These are phyloP conservation scores for Pleurotus ostreatus DNA, from an alignment of 768 basidiomycete genomes.

Conservation along the genomic window DNA sequence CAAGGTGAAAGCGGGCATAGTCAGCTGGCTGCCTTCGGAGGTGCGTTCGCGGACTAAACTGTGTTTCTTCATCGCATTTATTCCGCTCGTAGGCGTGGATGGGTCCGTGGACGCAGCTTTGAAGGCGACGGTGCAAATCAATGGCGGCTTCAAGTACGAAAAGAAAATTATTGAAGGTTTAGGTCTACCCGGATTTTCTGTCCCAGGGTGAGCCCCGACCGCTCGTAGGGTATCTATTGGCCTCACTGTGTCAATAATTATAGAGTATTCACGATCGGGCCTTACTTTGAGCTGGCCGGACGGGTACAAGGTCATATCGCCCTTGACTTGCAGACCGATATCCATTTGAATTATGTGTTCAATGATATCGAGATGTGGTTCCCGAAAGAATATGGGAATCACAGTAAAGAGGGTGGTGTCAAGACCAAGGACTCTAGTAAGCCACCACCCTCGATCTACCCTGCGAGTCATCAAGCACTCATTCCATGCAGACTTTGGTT, in stretches of 20 bases:
- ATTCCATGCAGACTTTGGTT: not conserved
- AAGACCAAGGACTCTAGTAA: not conserved
- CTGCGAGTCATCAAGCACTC: not conserved
- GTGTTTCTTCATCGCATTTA: not conserved
- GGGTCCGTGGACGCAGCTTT: not conserved
- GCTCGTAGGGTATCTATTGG: too few relatives aligned
- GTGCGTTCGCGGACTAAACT: not conserved
- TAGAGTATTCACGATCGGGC: too few relatives aligned
- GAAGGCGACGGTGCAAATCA: not conserved
- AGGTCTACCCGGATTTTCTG: too few relatives aligned
- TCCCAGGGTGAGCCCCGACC: too few relatives aligned
- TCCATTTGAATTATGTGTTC: not conserved
- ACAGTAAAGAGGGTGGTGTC: too few relatives aligned
- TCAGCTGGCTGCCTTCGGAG: constrained; percentile 20
- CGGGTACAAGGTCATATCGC: not conserved
- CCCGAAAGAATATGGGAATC: too few relatives aligned
- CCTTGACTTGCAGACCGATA: not conserved
- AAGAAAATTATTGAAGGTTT: not conserved
- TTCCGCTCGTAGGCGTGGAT: not conserved
- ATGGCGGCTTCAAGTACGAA: not conserved
- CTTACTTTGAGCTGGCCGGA: not conserved
- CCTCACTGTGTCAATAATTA: too few relatives aligned
- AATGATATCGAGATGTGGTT: too few relatives aligned
- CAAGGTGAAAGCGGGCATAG: constrained; percentile 21
- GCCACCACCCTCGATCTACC: not conserved